Evolutionary conservation across 192 early-diverging fungal genomes (phyloP), one percentile per base, ranked within the genome.

Genomic region (Diversispora epigaea): DNA sequence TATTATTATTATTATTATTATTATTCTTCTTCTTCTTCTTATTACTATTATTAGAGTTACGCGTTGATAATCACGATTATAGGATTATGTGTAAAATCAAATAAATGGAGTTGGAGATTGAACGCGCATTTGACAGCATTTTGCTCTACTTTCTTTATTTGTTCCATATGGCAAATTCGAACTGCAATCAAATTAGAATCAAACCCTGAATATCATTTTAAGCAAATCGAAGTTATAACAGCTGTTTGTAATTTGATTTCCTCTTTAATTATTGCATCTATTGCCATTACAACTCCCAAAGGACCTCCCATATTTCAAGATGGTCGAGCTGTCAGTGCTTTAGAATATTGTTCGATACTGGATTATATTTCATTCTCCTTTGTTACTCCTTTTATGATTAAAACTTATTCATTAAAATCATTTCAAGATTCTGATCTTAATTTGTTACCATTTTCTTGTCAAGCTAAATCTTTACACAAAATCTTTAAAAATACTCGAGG

Each of bases 111-210:
- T 21, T 83, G 77, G 75, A 57, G 75, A 55, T 47, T 83, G 10
- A 83, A 83, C 55, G 47, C 65, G 6, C 77, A 81, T 73, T 58
- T 83, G 6, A 68, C 67, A 52, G 15, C 69, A 17, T 72, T 82
- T 73, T 82, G 66, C 62, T 44, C 50, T 39, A 50, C 64, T 46
- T 52, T 79, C 15, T 77, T 60, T 47, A 25, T 44, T 15, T 52
- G 57, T 19, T 71, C 78, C 12, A 17, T 73, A 32, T 74, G 56
- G 43, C 52, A 56, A 47, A 11, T 74, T 40, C 49, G 71, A 76
- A 58, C 22, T 1, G 66, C 52, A 2, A 3, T 46, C 10, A 57
- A 69, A 15, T 56, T 41, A 40, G 15, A 61, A 9, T 50, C 52
- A 9, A 45, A 58, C 65, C n/a, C n/a, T n/a, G 15, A 39, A 17